Evolutionary conservation across 2,329 filamentous ascomycete species (phyloP).

Genomic region (Tolypocladium ophioglossoides): DNA sequence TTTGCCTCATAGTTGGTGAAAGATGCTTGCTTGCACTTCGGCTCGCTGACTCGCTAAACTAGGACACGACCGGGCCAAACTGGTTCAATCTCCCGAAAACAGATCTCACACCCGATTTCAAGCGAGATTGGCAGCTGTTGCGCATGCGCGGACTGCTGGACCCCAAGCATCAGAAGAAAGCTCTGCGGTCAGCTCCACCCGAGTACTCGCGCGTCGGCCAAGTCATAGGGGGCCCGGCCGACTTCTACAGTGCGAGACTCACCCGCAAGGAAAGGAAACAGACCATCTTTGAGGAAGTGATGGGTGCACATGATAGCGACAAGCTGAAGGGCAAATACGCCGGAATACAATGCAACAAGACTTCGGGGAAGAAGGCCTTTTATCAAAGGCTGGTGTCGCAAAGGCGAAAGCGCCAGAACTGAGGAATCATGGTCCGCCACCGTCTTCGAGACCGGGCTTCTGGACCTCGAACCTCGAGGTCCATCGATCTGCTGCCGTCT

Average conservation of each 20-base stretch:
- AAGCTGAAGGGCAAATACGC: constrained; percentile 83
- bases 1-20: neutral
- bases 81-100: constrained; percentile 90
- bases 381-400: constrained; percentile 66
- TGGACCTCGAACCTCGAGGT: neutral
- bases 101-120: constrained; percentile 71
- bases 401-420: constrained; percentile 16
- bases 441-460: neutral
- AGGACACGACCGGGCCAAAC: constrained; percentile 59
- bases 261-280: constrained; percentile 80
- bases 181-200: constrained; percentile 55
- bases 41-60: neutral
- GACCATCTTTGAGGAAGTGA: constrained; percentile 76
- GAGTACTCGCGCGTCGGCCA: constrained; percentile 84
- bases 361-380: constrained; percentile 78
- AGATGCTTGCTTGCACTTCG: neutral
- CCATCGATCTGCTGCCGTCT: neutral
- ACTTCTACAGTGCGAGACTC: constrained; percentile 73
- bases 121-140: constrained; percentile 79
- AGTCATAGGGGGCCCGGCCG: constrained; percentile 77
- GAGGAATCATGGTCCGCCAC: constrained; percentile 2
- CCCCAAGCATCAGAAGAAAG: constrained; percentile 88
- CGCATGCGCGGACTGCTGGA: constrained; percentile 85
- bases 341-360: constrained; percentile 72
- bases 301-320: constrained; percentile 38